Evolutionary conservation across 257 asterid genomes (phyloP), one percentile per base, ranked within the genome.

Genomic region (Capsicum rhomboideum): DNA sequence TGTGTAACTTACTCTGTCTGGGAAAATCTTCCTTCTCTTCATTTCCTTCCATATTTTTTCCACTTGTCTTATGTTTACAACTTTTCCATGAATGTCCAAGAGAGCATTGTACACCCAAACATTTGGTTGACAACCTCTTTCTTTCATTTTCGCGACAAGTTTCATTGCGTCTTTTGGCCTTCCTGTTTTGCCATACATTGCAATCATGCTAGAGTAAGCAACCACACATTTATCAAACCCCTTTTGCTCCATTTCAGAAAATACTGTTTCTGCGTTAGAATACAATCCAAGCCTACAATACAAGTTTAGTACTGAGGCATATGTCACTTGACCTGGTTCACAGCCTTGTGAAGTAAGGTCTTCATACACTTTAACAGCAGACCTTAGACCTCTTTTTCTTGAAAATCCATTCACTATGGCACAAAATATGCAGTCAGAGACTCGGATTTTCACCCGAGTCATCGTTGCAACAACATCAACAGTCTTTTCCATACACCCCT

Each of bases 311-410:
- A 91, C 85, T 6, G 98, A 96, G 17, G 99, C 97, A 34, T 91
- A 95, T 31, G 99, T 93, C 61, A 94, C 98, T 86, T 97, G 98
- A n/a, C 99, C 99, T 0, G 98, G 96, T 61, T 92, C 97, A 37
- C 90, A 87, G 31, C 92, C 97, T 21, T 77, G 90, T 71, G 34
- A 10, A 4, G 89, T 58, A 2, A 97, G 94, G 72, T 91, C 87
- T 26, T 93, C 98, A 10, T 93, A 97, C 54, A 91, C 95, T 80
- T 86, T 59, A 0, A 74, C 85, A 16, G 97, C 96, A 9, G 87
- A 82, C 52, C 58, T 83, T 1, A 82, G 86, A 34, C 98, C 98
- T 83, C 93, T 81, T 87, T 83, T 92, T 87, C 86, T 93, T 0
- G 92, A 87, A 72, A 85, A 97, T 1, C 97, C 98, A 23, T 97